Evolutionary conservation across 1,284 basidiomycete genomes (phyloP), one percentile per base, ranked within the genome.

Genomic region (Cryptococcus deneoformans): DNA sequence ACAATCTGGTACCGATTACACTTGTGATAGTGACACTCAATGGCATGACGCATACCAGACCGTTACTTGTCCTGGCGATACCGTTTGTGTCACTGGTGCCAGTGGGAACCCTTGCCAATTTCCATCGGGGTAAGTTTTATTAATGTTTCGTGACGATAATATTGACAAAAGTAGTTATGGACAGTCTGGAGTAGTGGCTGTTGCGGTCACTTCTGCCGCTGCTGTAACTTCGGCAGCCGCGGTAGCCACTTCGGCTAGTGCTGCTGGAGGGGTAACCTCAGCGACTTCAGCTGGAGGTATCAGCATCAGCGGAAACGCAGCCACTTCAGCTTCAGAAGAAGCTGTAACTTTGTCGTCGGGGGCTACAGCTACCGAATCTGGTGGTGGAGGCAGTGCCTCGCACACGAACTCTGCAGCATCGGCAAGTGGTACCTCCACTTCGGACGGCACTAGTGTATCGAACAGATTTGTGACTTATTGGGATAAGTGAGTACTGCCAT

Each of bases 381-480:
- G 7, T n/a, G 48, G 37, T 1, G 48, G 11, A 16, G 34, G 29
- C 48, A 54, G 43, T 24, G 46, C 46, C 7, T 9, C 51, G 4
- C 42, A 14, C 3, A 29, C 56, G 4, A 29, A 35, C 44, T 29
- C 49, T 24, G 10, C 29, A 7, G 10, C 53, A 24, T 46, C 50
- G 5, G 38, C 46, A 2, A 56, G 24, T 29, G 42, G 46, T 38
- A 36, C 12, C 7, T 43, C 50, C 7, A 42, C 35, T 10, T 53
- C 59, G 1, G 34, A n/a, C 5, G 42, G 44, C 29, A 11, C 29
- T 20, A 34, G 35, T 35, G 54, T 42, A 45, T 38, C 20, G 10
- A 49, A 45, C 11, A 51, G 61, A 12, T 64, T 60, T 52, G 56
- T 69, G 2, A 62, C 60, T 6, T 71, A 71, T 46, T 71, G 64